These are phyloP conservation scores for Akanthomyces dipterigenus DNA, from an alignment of 2,329 filamentous ascomycete species.

Conservation along the genomic window DNA sequence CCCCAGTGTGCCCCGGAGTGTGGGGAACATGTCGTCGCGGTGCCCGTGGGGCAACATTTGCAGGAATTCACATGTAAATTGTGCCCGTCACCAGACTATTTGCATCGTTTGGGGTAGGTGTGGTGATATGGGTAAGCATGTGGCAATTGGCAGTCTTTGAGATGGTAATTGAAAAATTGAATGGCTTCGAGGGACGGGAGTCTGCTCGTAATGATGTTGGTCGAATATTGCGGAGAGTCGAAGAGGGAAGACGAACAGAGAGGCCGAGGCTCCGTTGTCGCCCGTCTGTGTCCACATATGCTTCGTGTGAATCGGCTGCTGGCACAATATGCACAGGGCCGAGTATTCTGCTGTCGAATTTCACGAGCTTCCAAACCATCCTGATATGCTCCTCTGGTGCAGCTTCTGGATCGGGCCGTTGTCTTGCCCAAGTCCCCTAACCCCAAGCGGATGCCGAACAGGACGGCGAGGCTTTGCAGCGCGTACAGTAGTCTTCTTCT, in stretches of 20 bases:
- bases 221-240: background rate
- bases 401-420: constrained; percentile 10
- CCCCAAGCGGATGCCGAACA: background rate
- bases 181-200: background rate
- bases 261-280: constrained; percentile 9
- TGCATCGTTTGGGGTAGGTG: background rate
- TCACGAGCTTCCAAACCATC: background rate
- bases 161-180: background rate
- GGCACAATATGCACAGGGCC: background rate
- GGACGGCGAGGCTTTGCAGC: background rate
- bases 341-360: background rate
- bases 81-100: background rate
- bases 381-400: background rate
- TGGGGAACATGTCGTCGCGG: background rate
- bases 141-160: constrained; percentile 1
- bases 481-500: background rate
- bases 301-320: background rate
- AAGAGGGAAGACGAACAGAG: background rate
- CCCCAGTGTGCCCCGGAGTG: background rate
- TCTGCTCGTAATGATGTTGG: background rate
- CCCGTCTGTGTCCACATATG: background rate
- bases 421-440: constrained; percentile 7
- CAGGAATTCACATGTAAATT: constrained; percentile 8
- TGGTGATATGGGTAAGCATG: background rate
- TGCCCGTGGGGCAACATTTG: background rate